Conservation (phyloP, 192 early-diverging fungal genomes). For the Dissophora ornata region DNA sequence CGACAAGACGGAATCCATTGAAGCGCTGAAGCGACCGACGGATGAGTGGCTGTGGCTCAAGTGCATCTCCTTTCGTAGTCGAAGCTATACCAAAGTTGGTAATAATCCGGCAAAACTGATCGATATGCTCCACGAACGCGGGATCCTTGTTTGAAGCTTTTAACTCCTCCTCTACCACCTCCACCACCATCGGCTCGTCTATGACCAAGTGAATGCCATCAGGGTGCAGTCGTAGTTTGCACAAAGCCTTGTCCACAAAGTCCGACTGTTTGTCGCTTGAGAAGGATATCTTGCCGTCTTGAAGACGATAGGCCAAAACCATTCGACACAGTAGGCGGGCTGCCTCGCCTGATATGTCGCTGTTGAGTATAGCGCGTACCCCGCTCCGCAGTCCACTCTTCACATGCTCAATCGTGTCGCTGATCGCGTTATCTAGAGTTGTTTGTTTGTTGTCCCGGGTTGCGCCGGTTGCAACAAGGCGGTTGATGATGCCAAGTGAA, state of each 20-base stretch:
- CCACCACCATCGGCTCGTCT: slow-evolving; percentile 18
- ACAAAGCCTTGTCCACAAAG: not conserved
- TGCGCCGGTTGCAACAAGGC: no score
- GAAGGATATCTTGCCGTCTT: slow-evolving; percentile 21
- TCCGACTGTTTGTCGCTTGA: not conserved
- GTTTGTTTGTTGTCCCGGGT: no score
- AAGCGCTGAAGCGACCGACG: slow-evolving; percentile 30
- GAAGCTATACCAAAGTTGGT: slow-evolving; percentile 20
- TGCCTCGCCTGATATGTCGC: no score
- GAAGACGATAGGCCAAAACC: no score
- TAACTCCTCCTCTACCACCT: slow-evolving; percentile 3
- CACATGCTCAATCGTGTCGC: no score
- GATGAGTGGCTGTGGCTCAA: slow-evolving; percentile 40
- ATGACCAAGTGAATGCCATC: no score
- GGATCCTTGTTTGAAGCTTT: not conserved
- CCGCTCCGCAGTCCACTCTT: no score
- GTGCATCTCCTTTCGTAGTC: slow-evolving; percentile 16
- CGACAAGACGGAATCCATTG: slow-evolving; percentile 18
- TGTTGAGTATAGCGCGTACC: no score
- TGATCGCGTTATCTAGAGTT: no score
- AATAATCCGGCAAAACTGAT: slow-evolving; percentile 20
- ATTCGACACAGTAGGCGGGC: no score
- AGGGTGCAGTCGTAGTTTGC: no score
- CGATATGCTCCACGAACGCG: slow-evolving; percentile 9
- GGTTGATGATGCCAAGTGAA: no score